Evolutionary conservation across 164 flowering plant genomes (phyloP).

Genomic region (Nymphaea colorata): DNA sequence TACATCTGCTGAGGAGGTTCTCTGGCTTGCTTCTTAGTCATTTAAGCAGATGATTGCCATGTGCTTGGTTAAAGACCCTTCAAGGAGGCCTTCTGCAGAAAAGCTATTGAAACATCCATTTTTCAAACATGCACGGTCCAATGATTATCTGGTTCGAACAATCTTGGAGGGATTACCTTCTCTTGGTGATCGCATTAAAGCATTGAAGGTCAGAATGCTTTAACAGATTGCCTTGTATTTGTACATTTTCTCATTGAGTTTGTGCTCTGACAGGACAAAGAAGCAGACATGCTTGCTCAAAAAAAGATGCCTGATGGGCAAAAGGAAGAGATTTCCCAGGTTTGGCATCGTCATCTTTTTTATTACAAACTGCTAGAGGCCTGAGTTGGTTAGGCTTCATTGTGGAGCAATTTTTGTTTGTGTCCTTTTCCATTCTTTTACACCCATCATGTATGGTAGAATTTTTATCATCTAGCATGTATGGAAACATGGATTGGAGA

Average conservation of each 20-base stretch:
- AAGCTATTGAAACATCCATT: constrained; percentile 78
- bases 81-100: constrained; percentile 81
- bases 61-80: constrained; percentile 93
- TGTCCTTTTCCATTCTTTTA: no score
- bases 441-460: no score
- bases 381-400: no score
- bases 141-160: constrained; percentile 62
- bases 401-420: no score
- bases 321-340: constrained; percentile 94
- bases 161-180: constrained; percentile 81
- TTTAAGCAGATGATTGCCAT: constrained; percentile 96
- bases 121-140: constrained; percentile 85
- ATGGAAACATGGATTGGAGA: no score
- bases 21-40: constrained; percentile 33
- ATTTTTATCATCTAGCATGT: no score
- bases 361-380: neutral
- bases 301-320: constrained; percentile 86
- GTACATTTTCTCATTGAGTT: neutral
- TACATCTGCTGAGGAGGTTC: neutral
- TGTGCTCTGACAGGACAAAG: constrained; percentile 44
- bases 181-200: constrained; percentile 74
- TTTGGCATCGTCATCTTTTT: constrained; percentile 9
- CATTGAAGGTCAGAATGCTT: constrained; percentile 48
- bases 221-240: neutral
- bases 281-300: constrained; percentile 87